phyloP scores from a whole-genome alignment of 208 protist species.

The Strigomonas culicis region DNA sequence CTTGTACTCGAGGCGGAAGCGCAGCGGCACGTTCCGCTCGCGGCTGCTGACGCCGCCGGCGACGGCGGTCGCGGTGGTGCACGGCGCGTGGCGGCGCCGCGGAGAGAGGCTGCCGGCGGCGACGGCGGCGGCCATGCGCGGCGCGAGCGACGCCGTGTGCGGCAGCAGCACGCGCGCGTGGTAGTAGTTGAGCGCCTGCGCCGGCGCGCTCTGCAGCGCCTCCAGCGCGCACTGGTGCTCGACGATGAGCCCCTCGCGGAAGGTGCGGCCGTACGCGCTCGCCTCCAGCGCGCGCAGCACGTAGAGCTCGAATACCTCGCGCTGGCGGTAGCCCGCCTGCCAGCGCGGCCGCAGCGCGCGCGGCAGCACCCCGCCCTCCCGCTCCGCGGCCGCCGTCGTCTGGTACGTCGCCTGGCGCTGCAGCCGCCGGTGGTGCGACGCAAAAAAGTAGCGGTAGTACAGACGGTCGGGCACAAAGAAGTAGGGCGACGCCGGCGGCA shows the following conservation, averaged over 20 bases:
- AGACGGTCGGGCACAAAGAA: too few species aligned
- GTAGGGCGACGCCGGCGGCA: too few species aligned
- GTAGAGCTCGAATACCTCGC: background rate
- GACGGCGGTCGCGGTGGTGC: too few species aligned
- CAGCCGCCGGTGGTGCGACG: too few species aligned
- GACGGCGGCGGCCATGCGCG: too few species aligned
- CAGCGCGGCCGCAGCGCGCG: background rate
- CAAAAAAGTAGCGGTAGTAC: too few species aligned
- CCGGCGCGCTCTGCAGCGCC: background rate
- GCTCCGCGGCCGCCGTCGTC: too few species aligned
- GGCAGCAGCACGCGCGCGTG: background rate
- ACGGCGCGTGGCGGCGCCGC: too few species aligned
- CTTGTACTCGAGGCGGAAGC: background rate
- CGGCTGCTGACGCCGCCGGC: too few species aligned
- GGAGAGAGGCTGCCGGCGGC: too few species aligned
- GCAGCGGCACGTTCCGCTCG: background rate
- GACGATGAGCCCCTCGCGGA: background rate
- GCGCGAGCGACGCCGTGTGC: too few species aligned
- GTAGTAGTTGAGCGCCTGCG: conserved; percentile 2
- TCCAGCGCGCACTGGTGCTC: background rate
- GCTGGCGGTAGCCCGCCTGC: background rate
- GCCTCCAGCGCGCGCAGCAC: background rate
- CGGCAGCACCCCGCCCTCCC: background rate
- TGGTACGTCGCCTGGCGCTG: too few species aligned
- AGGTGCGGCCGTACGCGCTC: background rate